Conservation (phyloP, 1,284 basidiomycete genomes). For the Melampsora occidentalis region DNA sequence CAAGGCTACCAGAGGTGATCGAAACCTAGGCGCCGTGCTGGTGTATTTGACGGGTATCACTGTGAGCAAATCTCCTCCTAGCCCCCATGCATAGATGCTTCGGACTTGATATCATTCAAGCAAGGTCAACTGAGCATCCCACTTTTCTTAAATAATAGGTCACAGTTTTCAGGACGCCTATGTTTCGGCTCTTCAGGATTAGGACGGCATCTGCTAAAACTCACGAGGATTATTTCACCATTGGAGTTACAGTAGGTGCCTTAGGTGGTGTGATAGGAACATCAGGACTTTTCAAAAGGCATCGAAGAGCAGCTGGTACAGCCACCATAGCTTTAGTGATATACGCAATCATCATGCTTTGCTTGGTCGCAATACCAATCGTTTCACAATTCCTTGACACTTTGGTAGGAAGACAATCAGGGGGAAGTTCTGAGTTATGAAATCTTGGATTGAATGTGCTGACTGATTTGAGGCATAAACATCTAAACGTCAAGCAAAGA, state of each 20-base stretch:
- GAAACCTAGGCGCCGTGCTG: conserved; percentile 4
- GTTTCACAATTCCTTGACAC: background rate
- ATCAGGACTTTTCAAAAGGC: conserved; percentile 15
- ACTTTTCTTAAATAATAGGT: background rate
- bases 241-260: conserved; percentile 17
- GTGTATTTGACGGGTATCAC: conserved; percentile 14
- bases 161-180: background rate
- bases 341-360: conserved; percentile 10
- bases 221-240: conserved; percentile 29
- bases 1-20: conserved; percentile 8
- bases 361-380: background rate
- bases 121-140: background rate
- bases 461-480: no score
- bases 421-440: no score
- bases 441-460: no score
- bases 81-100: no score
- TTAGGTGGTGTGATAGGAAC: conserved; percentile 19
- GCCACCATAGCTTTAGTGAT: conserved; percentile 17
- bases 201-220: background rate
- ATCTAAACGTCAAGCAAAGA: no score
- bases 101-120: no score
- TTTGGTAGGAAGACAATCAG: background rate
- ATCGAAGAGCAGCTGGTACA: conserved; percentile 19
- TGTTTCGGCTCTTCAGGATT: conserved; percentile 10
- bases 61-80: background rate